Base-by-base conservation (phyloP, 2,329 filamentous ascomycete genomes). In the Macrophomina tecta region DNA sequence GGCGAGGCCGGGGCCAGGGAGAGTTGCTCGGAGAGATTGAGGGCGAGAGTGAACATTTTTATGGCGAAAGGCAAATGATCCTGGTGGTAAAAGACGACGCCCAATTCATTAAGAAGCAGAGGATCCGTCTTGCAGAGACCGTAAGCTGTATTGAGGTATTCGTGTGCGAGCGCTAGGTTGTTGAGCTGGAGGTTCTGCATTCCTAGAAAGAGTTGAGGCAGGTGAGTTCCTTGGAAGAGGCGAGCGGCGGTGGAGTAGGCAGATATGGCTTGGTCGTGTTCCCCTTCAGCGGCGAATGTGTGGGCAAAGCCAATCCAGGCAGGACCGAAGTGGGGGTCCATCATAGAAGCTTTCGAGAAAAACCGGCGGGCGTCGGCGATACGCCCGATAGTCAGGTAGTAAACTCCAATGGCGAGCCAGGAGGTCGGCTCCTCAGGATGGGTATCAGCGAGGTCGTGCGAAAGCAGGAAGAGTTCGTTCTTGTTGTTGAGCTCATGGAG, bases 231-330 rank as follows among this genome's bases (percentile, higher is more conserved):
- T 83, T 97, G 97, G 79, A 99, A 99, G 0, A 99, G 82, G 46
- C 95, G 87, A 1, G 94, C 94, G 0, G 95, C 95, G 0, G 95
- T 99, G 36, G 92, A 97, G 81, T 99, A 99, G 0, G 96, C 95
- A 8, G 94, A 96, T 69, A 99, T 97, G 56, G 95, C 95, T 80
- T 99, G 95, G 77, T 99, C 95, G 78, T 98, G 94, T 79, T 99
- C 95, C 63, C 95, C 95, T 78, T 99, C 95, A 11, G 93, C 94
- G 1, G 95, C 95, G 77, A 99, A 99, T 0, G 95, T 99, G 78
- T 99, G 96, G 1, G 95, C 95, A 75, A 99, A 99, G 1, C 96
- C 95, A 70, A 99, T 98, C 95, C 95, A 99, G 3, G 95, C 95
- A 1, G 95, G 92, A 0, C 94, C 94, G 73, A 97, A 99, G 80